These are phyloP conservation scores for Aspergillus ibericus DNA, from an alignment of 2,329 filamentous ascomycete genomes.

Conservation along the genomic window DNA sequence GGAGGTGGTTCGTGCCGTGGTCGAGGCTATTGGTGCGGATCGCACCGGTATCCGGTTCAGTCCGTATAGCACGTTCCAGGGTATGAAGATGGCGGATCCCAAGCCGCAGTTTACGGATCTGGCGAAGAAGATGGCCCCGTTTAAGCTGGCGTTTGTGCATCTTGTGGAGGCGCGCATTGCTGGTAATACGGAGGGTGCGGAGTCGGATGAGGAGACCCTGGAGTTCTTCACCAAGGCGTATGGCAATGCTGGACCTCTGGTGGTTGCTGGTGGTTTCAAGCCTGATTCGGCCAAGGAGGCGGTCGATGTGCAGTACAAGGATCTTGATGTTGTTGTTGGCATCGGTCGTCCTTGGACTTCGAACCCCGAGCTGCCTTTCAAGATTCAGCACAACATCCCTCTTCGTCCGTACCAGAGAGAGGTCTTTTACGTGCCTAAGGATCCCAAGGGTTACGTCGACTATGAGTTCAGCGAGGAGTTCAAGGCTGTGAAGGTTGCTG, in stretches of 20 bases:
- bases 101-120: conserved; percentile 64
- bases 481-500: conserved; percentile 22
- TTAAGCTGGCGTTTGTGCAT: conserved; percentile 63
- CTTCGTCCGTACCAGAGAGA: conserved; percentile 42
- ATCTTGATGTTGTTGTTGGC: conserved; percentile 34
- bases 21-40: conserved; percentile 46
- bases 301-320: conserved; percentile 33
- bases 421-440: conserved; percentile 42
- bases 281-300: conserved; percentile 41
- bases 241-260: conserved; percentile 44
- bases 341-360: conserved; percentile 48
- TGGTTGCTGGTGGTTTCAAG: conserved; percentile 53
- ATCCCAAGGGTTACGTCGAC: conserved; percentile 42
- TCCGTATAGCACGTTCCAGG: conserved; percentile 43
- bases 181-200: conserved; percentile 33
- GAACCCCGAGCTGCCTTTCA: conserved; percentile 49
- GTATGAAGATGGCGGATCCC: conserved; percentile 62
- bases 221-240: conserved; percentile 49
- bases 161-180: conserved; percentile 58
- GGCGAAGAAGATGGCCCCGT: conserved; percentile 50
- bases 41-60: conserved; percentile 50
- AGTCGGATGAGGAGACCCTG: conserved; percentile 31
- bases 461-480: conserved; percentile 38
- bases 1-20: conserved; percentile 50
- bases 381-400: conserved; percentile 39